phyloP scores from a whole-genome alignment of 129 eudicot genomes.

The Escallonia rubra region DNA sequence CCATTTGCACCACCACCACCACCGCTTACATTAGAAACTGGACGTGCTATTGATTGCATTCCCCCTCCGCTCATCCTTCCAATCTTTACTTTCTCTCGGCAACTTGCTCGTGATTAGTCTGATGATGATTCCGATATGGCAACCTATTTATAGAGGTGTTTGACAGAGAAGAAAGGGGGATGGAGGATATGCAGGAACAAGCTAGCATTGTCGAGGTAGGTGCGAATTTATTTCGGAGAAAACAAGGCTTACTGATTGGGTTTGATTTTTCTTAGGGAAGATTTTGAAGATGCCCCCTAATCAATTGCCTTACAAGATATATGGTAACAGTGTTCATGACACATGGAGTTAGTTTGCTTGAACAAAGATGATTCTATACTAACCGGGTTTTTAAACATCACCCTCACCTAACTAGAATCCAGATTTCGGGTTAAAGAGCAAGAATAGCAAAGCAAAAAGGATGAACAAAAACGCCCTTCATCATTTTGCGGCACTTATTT shows the following conservation, averaged over 20 bases:
- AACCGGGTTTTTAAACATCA: no score
- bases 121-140: constrained; percentile 1
- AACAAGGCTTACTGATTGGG: constrained; percentile 10
- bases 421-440: no score
- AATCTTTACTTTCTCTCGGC: background rate
- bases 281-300: no score
- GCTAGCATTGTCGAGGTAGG: constrained; percentile 29
- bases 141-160: background rate
- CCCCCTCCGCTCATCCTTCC: constrained; percentile 13
- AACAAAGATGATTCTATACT: no score
- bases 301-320: no score
- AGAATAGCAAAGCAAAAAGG: no score
- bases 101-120: background rate
- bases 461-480: no score
- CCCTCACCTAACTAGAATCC: no score
- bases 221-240: constrained; percentile 27
- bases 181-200: background rate
- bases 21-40: constrained; percentile 16
- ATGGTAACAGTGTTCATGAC: no score
- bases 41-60: constrained; percentile 34
- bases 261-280: background rate
- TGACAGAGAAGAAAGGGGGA: constrained; percentile 4
- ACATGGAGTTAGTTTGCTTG: no score
- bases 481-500: no score
- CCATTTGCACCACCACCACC: constrained; percentile 10